phyloP scores from a whole-genome alignment of 495 filamentous ascomycete genomes.

The Aspergillus sparsus region DNA sequence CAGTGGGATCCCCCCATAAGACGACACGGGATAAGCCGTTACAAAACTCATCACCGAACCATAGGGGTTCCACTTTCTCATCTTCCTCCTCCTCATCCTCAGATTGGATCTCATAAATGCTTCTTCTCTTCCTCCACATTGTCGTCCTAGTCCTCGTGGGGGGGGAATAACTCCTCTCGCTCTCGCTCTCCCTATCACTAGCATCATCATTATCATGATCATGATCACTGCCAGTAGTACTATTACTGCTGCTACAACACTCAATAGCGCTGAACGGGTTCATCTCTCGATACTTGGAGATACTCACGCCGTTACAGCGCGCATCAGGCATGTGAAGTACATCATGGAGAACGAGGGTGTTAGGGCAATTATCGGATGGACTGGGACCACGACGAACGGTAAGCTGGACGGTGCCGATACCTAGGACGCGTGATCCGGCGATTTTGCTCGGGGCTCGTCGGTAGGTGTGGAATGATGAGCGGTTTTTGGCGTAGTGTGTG shows the following conservation, averaged over 20 bases:
- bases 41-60: slow-evolving; percentile 22
- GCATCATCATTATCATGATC: too few relatives aligned
- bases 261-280: neutral
- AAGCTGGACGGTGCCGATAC: slow-evolving; percentile 29
- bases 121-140: slow-evolving; percentile 7
- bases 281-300: slow-evolving; percentile 12
- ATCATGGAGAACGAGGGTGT: slow-evolving; percentile 25
- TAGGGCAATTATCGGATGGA: slow-evolving; percentile 3
- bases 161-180: neutral
- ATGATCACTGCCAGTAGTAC: too few relatives aligned
- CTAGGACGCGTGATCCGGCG: slow-evolving; percentile 17
- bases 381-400: slow-evolving; percentile 17
- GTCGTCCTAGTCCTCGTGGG: neutral
- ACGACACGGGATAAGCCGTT: slow-evolving; percentile 20
- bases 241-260: too few relatives aligned
- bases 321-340: slow-evolving; percentile 32
- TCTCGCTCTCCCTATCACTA: neutral
- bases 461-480: slow-evolving; percentile 28
- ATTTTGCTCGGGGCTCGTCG: slow-evolving; percentile 22
- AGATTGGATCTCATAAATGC: neutral
- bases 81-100: neutral
- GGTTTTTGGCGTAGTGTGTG: slow-evolving; percentile 33
- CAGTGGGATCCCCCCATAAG: slow-evolving; percentile 25
- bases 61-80: slow-evolving; percentile 18
- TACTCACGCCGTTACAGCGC: slow-evolving; percentile 28